Evolutionary conservation across 78 protist genomes (phyloP).

Genomic region (Dictyostelium purpureum): DNA sequence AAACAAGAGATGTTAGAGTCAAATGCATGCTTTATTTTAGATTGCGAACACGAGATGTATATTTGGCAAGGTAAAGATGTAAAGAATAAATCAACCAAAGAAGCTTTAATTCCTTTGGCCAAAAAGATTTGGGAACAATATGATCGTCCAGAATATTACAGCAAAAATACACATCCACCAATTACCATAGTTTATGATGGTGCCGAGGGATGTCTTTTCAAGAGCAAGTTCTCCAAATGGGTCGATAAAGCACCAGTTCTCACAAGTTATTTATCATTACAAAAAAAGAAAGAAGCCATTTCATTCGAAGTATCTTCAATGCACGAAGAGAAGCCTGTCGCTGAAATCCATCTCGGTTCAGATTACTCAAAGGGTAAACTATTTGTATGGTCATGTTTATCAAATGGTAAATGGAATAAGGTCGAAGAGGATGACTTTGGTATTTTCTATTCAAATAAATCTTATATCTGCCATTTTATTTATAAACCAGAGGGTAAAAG

Average conservation of each 20-base stretch:
- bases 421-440: conserved; percentile 79
- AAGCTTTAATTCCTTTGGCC: conserved; percentile 29
- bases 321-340: conserved; percentile 37
- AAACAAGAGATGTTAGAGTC: conserved; percentile 62
- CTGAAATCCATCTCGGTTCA: neutral
- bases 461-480: conserved; percentile 57
- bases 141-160: conserved; percentile 32
- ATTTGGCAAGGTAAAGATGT: conserved; percentile 70
- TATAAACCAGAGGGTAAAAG: conserved; percentile 53
- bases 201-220: conserved; percentile 28
- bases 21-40: conserved; percentile 47
- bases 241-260: conserved; percentile 40
- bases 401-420: conserved; percentile 13
- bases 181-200: conserved; percentile 31
- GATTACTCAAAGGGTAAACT: conserved; percentile 35
- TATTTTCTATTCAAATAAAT: conserved; percentile 36
- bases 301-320: neutral
- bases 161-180: neutral
- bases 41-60: conserved; percentile 72
- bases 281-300: conserved; percentile 26
- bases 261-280: conserved; percentile 1
- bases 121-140: conserved; percentile 30
- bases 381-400: conserved; percentile 17
- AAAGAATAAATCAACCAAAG: neutral
- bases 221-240: conserved; percentile 31